Evolutionary conservation across 345 rosid species (phyloP).

Genomic region (Capsella bursapastoris): DNA sequence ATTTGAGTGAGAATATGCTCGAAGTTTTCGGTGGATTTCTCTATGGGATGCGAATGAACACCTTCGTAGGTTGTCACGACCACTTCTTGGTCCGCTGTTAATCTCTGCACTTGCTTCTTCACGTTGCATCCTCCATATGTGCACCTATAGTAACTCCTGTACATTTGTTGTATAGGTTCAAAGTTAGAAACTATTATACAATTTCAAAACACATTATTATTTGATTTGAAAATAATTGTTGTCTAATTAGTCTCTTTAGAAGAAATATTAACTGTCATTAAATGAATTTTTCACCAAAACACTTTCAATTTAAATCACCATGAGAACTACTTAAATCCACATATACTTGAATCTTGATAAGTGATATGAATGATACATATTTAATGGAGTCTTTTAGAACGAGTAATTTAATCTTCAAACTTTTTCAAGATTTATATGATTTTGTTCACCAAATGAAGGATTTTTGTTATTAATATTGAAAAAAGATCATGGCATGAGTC

Average conservation of each 20-base stretch:
- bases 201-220: no score
- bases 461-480: no score
- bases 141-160: conserved; percentile 94
- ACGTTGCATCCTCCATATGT: conserved; percentile 87
- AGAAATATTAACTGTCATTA: no score
- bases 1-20: conserved; percentile 88
- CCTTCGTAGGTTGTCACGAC: conserved; percentile 97
- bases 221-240: no score
- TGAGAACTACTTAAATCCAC: no score
- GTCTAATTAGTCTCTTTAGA: no score
- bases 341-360: no score
- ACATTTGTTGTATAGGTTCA: not conserved
- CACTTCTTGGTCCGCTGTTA: conserved; percentile 82
- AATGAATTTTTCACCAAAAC: no score
- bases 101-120: conserved; percentile 92
- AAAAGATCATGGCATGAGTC: no score
- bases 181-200: no score
- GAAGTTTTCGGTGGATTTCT: conserved; percentile 78
- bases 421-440: not conserved
- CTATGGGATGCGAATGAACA: conserved; percentile 76
- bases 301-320: no score
- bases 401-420: not conserved
- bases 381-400: not conserved
- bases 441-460: not conserved
- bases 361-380: not conserved